Percentiles rank a stretch among this genome's conserved stretches.
These are phyloP conservation scores for Neoboletus brunneissimus DNA, from an alignment of 768 basidiomycete genomes.

Conservation along the genomic window DNA sequence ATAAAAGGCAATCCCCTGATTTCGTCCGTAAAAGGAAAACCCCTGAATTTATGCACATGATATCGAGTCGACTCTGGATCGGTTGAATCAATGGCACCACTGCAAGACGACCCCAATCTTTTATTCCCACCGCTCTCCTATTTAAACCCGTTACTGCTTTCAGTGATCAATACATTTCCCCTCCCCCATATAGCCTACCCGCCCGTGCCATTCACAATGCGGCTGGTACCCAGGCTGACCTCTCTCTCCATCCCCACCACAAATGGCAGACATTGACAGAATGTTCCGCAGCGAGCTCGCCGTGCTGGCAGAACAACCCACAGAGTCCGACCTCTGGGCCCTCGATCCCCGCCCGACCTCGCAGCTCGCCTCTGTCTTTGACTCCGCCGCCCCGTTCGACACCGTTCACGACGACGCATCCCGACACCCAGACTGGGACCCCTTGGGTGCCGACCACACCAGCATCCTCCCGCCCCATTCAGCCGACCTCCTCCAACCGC, in stretches of 20 bases:
- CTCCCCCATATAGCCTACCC: conserved; percentile 1
- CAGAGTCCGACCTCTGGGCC: conserved; percentile 6
- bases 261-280: conserved; percentile 25
- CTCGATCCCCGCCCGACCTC: neutral
- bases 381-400: neutral
- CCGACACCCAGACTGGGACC: neutral
- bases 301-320: conserved; percentile 4
- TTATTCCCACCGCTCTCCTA: neutral
- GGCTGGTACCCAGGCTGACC: conserved; percentile 1
- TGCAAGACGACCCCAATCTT: neutral
- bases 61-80: neutral
- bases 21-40: conserved; percentile 4
- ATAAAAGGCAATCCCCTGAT: conserved; percentile 11
- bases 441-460: neutral
- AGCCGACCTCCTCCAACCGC: neutral
- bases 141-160: neutral
- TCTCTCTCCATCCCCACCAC: neutral
- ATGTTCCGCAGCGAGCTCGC: conserved; percentile 24
- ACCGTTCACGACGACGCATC: neutral
- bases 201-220: conserved; percentile 12
- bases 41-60: neutral
- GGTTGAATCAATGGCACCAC: neutral
- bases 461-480: neutral
- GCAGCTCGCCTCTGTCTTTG: neutral
- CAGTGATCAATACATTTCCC: conserved; percentile 16